Base-by-base conservation (phyloP, 768 basidiomycete species). In the Porphyrellus cyaneotinctus region DNA sequence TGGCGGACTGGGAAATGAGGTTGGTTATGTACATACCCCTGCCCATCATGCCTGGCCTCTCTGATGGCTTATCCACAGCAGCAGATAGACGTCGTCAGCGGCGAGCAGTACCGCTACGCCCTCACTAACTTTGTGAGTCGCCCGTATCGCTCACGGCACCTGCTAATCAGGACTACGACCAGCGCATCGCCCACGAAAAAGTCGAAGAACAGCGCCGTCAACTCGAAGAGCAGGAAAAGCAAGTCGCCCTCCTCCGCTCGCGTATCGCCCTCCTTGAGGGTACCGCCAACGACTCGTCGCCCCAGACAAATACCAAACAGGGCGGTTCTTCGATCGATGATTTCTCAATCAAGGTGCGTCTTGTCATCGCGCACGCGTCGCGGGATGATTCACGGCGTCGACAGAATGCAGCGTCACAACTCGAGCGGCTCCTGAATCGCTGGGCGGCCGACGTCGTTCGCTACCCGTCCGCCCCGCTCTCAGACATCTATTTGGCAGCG, bases 101-200 rank as follows among this genome's bases (percentile, higher is more conserved):
- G 76, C 41, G 86, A 88, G 51, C 85, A 89, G 59, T 90, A 91
- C 64, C 82, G 87, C 53, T 91, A 91, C 71, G 90, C 88, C 6
- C 74, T 92, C 60, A 82, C 85, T 23, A 90, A 92, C 67, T 92
- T 92, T 61, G 89, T 84, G 58, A 59, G 83, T 75, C 6, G 6
- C 61, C 23, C 18, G 14, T 20, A n/a, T 38, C 36, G n/a, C 9
- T 9, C 15, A 13, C 17, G 6, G 12, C 32, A 4, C 10, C 18
- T n/a, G 11, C 22, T 43, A 22, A 44, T 7, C 33, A 3, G 30
- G 35, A 9, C 32, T 4, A 1, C 24, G 1, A 15, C 17, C 45
- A 60, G 89, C 81, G 88, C 49, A 87, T 91, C 65, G 90, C 90
- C 26, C 90, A 92, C 74, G 85, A 91, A 69, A 91, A 88, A 68